Evolutionary conservation across 2,329 filamentous ascomycete species (phyloP).

Genomic region (Cytospora mali): DNA sequence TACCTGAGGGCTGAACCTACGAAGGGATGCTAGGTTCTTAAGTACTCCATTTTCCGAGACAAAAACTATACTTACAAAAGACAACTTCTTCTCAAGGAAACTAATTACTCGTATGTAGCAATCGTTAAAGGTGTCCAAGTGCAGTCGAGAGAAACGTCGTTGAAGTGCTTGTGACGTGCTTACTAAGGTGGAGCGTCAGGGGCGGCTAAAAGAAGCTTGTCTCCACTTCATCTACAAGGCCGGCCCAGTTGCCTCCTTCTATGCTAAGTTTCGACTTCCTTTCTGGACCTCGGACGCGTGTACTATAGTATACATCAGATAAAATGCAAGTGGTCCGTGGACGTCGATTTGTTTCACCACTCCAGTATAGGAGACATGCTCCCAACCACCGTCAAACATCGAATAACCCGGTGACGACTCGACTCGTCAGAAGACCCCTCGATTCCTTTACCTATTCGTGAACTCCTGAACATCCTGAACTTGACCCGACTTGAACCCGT

Average conservation of each 20-base stretch:
- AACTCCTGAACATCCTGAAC: no score
- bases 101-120: not conserved
- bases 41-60: no score
- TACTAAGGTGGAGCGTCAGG: not conserved
- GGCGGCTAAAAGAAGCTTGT: not conserved
- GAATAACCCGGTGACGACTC: not conserved
- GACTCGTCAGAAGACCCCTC: no score
- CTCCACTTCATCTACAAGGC: not conserved
- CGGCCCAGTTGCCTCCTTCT: not conserved
- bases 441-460: no score
- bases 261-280: conserved; percentile 3
- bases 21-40: no score
- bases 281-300: conserved; percentile 19
- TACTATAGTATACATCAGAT: conserved; percentile 14
- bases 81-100: not conserved
- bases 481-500: not conserved
- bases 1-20: no score
- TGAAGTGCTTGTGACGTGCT: not conserved
- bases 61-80: no score
- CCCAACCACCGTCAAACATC: conserved; percentile 4
- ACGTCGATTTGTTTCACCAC: conserved; percentile 12
- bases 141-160: not conserved
- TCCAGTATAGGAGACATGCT: conserved; percentile 15
- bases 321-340: not conserved
- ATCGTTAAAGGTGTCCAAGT: not conserved